Percentiles rank a stretch among this genome's conserved stretches.
Conservation (phyloP, 768 basidiomycete species). For the Dentipellis sp. region DNA sequence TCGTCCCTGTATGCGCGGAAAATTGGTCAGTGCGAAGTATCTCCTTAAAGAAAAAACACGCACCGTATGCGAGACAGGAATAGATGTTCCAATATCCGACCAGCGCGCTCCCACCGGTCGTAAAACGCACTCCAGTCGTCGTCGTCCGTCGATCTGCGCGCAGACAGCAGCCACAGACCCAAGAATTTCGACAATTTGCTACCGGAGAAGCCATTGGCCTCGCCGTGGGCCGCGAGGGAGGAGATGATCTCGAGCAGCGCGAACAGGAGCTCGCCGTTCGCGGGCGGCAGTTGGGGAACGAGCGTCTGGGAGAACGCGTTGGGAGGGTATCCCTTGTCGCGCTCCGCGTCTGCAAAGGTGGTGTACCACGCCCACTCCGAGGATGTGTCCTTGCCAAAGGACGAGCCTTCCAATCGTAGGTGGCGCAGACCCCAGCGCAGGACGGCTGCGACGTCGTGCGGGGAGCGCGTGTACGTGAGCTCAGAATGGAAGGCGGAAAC, state of each 20-base stretch:
- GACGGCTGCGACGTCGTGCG: constrained; percentile 73
- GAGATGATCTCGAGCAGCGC: constrained; percentile 55
- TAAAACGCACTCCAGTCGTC: constrained; percentile 65
- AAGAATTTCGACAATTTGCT: constrained; percentile 69
- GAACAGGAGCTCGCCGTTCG: constrained; percentile 50
- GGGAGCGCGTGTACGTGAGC: constrained; percentile 52
- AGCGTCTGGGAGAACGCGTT: constrained; percentile 56
- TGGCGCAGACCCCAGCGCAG: constrained; percentile 78
- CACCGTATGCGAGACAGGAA: constrained; percentile 69
- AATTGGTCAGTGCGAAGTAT: no score
- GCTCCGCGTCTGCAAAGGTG: constrained; percentile 53
- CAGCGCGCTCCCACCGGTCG: constrained; percentile 63
- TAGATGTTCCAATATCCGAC: constrained; percentile 66
- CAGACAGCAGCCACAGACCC: constrained; percentile 62
- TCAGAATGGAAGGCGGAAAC: constrained; percentile 53
- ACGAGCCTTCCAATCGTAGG: constrained; percentile 47
- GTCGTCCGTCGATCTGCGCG: constrained; percentile 33
- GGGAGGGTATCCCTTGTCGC: constrained; percentile 46
- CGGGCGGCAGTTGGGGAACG: constrained; percentile 46
- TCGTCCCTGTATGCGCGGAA: constrained; percentile 39
- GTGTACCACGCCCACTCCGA: constrained; percentile 55
- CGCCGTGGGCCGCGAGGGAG: constrained; percentile 62
- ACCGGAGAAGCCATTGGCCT: constrained; percentile 64
- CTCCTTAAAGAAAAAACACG: constrained; percentile 8
- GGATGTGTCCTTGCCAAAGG: constrained; percentile 43